Evolutionary conservation across 352 stramenopile species (phyloP), one percentile per base, ranked within the genome.

Genomic region (Globisporangium heterothallicum): DNA sequence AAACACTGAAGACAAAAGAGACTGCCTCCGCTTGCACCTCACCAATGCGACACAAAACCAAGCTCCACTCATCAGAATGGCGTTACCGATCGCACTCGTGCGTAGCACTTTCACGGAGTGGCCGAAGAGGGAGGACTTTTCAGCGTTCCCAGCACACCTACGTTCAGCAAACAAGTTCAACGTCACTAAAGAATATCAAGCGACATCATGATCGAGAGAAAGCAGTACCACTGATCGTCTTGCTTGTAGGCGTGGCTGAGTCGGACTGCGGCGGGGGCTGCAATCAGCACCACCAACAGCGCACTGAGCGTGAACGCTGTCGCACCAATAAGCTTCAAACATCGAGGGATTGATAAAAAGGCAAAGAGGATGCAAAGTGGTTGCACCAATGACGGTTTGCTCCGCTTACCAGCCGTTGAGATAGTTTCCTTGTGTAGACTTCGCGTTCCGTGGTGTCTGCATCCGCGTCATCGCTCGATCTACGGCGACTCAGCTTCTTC

Each of bases 21-120:
- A 24, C 29, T 29, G 16, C n/a, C n/a, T n/a, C n/a, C n/a, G 29
- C 29, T 38, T 2, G 4, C 10, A 18, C n/a, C 64, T 25, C 67
- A 88, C 78, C 43, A 88, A 40, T 3, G 67, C 65, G n/a, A 86
- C 55, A 16, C 79, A 52, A 12, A 88, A 44, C 71, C 73, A 88
- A 2, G 72, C 74, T 34, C 61, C 8, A 2, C 63, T 78, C 29
- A 82, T 53, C 4, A 86, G 49, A 13, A 69, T 41, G 6, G 71
- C 68, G 32, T 78, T 82, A 7, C 64, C 35, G 29, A 77, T 49
- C 10, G 67, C 58, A 21, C 67, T 70, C 8, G 56, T 50, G n/a
- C 61, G 61, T 4, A 84, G 27, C 40, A 66, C 52, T 12, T 43
- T 53, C 6, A 76, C 49, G 16, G 42, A 66, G 13, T 35, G 40